Base-by-base conservation (phyloP, 441 rosid species). In the Corymbia calophylla region DNA sequence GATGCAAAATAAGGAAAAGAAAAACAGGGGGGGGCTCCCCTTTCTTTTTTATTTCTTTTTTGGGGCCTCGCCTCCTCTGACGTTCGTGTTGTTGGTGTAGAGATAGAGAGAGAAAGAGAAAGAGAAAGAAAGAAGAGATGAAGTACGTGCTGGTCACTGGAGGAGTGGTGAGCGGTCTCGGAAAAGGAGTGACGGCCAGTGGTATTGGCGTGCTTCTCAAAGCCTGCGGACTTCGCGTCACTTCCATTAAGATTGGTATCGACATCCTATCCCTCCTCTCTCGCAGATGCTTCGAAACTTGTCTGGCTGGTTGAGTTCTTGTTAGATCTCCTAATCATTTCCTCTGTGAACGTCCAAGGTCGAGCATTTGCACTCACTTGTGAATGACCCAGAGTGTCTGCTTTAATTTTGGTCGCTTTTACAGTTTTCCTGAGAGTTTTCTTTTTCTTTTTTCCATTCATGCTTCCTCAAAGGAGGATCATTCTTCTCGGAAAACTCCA, bases 171-270 rank as follows among this genome's bases (percentile, higher is more conserved):
- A 96, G 98, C 91, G 98, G 99, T 10, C 94, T 97, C 87, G 99
- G 99, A 8, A 97, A 97, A 94, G 98, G 99, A 89, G 98, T 97
- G 23, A 97, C 98, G 3, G 98, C 99, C 9, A 97, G 99, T 87
- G 96, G 98, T 91, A 94, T 96, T 88, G 98, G 99, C n/a, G 90
- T 96, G 53, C 95, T 97, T 86, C 99, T 97, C 87, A 94, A 95
- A 90, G 94, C 95, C 87, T 96, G 97, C 90, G 98, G 97, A 55
- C 98, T 96, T 91, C 95, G 98, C 18, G 87, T 56, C 51, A 27
- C 48, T 21, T 73, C 54, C 32, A 80, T 90, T n/a, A 86, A 86
- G 88, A 86, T 86, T 53, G 88, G 88, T 86, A 54, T 53, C 27
- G 93, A 97, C 97, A 95, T 96, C 99, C 97, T 58, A 91, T 96